Evolutionary conservation across 495 filamentous ascomycete species (phyloP).

Genomic region (Podospora comata): DNA sequence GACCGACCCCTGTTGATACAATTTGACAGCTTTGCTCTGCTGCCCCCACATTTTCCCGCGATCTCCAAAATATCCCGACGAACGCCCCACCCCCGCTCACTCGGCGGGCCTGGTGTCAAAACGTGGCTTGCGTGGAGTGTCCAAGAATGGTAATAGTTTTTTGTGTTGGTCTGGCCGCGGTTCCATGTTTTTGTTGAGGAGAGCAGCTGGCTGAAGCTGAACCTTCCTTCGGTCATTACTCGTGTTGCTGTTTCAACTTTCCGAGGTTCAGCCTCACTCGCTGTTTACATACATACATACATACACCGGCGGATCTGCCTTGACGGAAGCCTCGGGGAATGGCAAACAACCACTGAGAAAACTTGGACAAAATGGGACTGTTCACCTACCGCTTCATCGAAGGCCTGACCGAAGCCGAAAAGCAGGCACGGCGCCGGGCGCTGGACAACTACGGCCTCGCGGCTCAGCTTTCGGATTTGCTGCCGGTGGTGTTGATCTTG

Average conservation of each 20-base stretch:
- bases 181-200: neutral
- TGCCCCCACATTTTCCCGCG: neutral
- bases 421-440: slow-evolving; percentile 51
- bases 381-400: slow-evolving; percentile 54
- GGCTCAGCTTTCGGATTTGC: slow-evolving; percentile 58
- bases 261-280: neutral
- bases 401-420: slow-evolving; percentile 49
- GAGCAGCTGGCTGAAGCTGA: neutral
- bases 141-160: neutral
- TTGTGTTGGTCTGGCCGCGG: neutral
- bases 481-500: slow-evolving; percentile 47
- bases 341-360: neutral
- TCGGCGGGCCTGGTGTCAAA: neutral
- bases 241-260: neutral
- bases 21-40: neutral
- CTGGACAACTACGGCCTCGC: slow-evolving; percentile 59
- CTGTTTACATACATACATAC: neutral
- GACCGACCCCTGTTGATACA: neutral
- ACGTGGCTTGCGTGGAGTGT: neutral
- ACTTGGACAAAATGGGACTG: neutral
- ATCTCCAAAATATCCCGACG: neutral
- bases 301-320: neutral
- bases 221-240: neutral
- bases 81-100: neutral
- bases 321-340: neutral